Base-by-base conservation (phyloP, 116 monocot species). In the Posidonia oceanica region DNA sequence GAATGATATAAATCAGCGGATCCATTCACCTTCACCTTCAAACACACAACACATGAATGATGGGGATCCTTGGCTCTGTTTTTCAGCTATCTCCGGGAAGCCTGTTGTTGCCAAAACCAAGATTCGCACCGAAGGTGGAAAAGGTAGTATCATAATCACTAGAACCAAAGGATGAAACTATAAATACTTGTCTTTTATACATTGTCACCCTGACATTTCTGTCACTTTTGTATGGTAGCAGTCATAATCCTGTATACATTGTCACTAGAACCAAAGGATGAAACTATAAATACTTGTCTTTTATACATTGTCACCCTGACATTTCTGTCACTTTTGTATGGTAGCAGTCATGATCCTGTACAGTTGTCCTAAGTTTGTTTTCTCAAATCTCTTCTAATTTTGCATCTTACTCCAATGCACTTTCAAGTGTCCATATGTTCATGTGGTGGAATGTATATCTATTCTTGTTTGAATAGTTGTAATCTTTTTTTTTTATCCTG, bases 51-150 rank as follows among this genome's bases (percentile, higher is more conserved):
- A 75, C 4, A 69, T 76, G 60, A 76, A 75, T 51, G 68, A 77
- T n/a, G 81, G 79, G 36, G 23, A 15, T 23, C 83, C 41, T 64
- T 75, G 36, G 14, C 44, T 10, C 61, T 65, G 16, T 86, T 78
- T 76, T 64, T 90, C 90, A 63, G 85, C 90, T 16, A 80, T 87
- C 44, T 81, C 90, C 16, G 90, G 94, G 17, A 94, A 94, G 75
- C 94, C 90, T 37, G 90, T 94, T n/a, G 87, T 94, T 42, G 83
- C 69, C 42, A 89, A 87, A 71, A 90, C 85, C 37, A 94, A 85
- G 66, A 90, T 94, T 74, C 81, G 61, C 63, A 94, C 90, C 5
- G 85, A 85, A 69, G 90, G 87, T 16, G 94, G 87, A 17, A 52
- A 16, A 20, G 70, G 70, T 3, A 70, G 70, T 56, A 70, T 70